Percentiles rank a stretch among this genome's conserved stretches.
Evolutionary conservation across 306 rosid species (phyloP).

Genomic region (Cicer yamashitae): DNA sequence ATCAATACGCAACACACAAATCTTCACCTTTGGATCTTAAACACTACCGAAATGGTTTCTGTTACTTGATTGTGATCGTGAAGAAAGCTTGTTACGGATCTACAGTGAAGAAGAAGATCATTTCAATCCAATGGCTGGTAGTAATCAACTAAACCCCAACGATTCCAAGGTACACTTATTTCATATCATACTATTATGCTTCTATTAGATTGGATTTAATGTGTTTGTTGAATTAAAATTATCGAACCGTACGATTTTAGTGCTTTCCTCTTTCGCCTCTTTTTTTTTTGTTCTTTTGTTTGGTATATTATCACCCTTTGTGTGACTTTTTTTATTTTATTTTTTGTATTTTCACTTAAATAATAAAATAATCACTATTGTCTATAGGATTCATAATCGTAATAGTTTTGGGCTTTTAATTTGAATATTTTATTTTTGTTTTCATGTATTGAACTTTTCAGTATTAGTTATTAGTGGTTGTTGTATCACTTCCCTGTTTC

Average conservation of each 20-base stretch:
- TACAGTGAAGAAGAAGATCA: slow-evolving; percentile 36
- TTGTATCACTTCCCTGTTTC: slow-evolving; percentile 29
- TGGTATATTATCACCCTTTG: neutral
- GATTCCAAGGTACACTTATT: slow-evolving; percentile 64
- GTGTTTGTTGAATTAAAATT: neutral
- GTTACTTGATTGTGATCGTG: slow-evolving; percentile 27
- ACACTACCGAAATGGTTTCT: neutral
- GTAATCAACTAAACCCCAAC: slow-evolving; percentile 66
- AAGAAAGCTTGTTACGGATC: slow-evolving; percentile 42
- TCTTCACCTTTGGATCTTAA: slow-evolving; percentile 5
- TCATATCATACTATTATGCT: neutral
- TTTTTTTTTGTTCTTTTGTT: neutral
- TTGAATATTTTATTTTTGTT: neutral
- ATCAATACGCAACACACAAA: neutral
- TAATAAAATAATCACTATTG: slow-evolving; percentile 5
- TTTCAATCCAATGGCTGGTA: slow-evolving; percentile 75
- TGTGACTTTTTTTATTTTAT: neutral
- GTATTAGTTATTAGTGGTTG: slow-evolving; percentile 6
- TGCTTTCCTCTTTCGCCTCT: slow-evolving; percentile 33
- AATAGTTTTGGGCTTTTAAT: neutral
- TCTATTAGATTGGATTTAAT: neutral
- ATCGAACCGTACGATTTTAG: neutral
- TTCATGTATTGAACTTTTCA: slow-evolving; percentile 9
- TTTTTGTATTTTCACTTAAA: neutral
- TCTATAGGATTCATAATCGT: neutral